Evolutionary conservation across 371 early-diverging fungal species (phyloP), one percentile per base, ranked within the genome.

Genomic region (Rhizopus stolonifer): DNA sequence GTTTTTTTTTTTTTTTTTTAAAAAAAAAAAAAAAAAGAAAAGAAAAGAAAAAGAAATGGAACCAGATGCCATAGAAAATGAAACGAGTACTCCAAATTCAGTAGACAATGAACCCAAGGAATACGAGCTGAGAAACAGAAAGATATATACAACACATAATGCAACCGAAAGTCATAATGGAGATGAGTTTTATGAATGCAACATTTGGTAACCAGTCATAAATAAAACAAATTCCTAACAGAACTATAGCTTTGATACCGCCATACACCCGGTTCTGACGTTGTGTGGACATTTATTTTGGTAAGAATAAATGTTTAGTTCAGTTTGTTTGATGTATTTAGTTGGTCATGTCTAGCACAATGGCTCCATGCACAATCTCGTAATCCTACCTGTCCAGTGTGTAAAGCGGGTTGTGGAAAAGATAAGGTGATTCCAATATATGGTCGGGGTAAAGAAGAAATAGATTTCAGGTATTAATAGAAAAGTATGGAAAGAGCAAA

Each of bases 381-480:
- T 46, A 86, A 85, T 55, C 86, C 88, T 17, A 77, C 84, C 1
- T 89, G 89, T 51, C 89, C 89, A 1, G 87, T 89, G 11, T 89
- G 88, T 60, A 88, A 89, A 60, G 89, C 87, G 4, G 87, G 87
- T 24, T 88, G 89, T 63, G 84, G 82, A 14, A 78, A 83, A 58
- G 87, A 87, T 39, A 87, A 88, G 56, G 87, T 89, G n/a, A 87
- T 89, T 33, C 89, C 88, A 1, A 77, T 89, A 39, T 89, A 89
- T 61, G 88, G 89, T 32, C 82, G 89, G 26, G 89, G 89, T 18
- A 78, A 72, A 54, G 87, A 89, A 57, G 82, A 78, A 47, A 75
- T 76, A 54, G 89, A 88, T 55, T 88, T 87, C 49, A 82, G 89
- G 81, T 81, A 34, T 9, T 5, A 9, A 32, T 34, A 38, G 1